These are phyloP conservation scores for Ceratocystis diversiconidia DNA, from an alignment of 2,329 filamentous ascomycete genomes.

Conservation along the genomic window DNA sequence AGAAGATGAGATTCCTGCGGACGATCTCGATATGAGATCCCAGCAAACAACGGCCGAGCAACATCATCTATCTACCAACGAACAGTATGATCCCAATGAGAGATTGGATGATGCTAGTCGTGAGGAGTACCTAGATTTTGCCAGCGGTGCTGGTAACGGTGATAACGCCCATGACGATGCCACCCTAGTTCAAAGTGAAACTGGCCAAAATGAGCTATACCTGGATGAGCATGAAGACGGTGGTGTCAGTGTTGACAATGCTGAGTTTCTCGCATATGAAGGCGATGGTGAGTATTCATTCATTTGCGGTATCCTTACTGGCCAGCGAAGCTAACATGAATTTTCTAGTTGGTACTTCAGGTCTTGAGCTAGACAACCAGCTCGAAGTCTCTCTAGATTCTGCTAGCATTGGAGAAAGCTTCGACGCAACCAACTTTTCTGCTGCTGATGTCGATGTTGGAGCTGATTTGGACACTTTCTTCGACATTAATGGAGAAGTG, in stretches of 20 bases:
- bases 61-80: constrained; percentile 24
- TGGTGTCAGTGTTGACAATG: constrained; percentile 14
- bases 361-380: constrained; percentile 9
- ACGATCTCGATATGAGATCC: constrained; percentile 17
- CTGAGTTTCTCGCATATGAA: constrained; percentile 11
- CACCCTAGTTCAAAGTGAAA: constrained; percentile 13
- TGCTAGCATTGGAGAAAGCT: not conserved
- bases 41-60: constrained; percentile 19
- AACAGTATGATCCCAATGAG: constrained; percentile 24
- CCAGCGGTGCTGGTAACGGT: constrained; percentile 19
- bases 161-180: constrained; percentile 21
- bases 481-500: constrained; percentile 6
- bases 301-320: no score
- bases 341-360: constrained; percentile 7
- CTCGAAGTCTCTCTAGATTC: constrained; percentile 9
- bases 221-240: constrained; percentile 18
- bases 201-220: constrained; percentile 17
- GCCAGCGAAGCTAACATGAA: not conserved
- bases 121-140: constrained; percentile 16
- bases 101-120: constrained; percentile 19
- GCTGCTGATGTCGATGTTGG: constrained; percentile 8
- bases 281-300: constrained; percentile 9
- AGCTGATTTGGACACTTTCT: constrained; percentile 14
- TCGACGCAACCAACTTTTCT: constrained; percentile 13
- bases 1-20: constrained; percentile 17